Evolutionary conservation across 2,329 filamentous ascomycete genomes (phyloP).

Genomic region (Colletotrichum lupini): DNA sequence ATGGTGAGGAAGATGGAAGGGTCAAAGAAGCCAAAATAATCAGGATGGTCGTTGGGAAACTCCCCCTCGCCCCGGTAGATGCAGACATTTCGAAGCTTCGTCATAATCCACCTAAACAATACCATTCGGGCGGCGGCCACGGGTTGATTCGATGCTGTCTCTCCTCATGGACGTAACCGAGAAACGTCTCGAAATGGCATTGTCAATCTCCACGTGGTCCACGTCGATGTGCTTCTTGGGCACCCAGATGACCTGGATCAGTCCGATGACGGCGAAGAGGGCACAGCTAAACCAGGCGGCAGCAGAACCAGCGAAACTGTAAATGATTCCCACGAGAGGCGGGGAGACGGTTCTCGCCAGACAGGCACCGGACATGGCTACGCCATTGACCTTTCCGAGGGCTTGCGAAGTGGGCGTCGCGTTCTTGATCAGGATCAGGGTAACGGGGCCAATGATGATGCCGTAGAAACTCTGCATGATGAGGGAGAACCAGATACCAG

Average conservation of each 20-base stretch:
- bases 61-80: neutral
- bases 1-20: neutral
- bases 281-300: constrained; percentile 54
- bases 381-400: constrained; percentile 77
- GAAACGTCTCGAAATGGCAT: constrained; percentile 18
- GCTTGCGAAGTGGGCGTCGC: constrained; percentile 71
- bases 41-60: neutral
- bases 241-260: constrained; percentile 33
- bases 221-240: constrained; percentile 38
- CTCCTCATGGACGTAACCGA: constrained; percentile 24
- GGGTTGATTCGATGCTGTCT: constrained; percentile 17
- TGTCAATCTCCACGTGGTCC: constrained; percentile 35
- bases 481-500: constrained; percentile 74
- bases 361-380: constrained; percentile 78
- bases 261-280: constrained; percentile 21
- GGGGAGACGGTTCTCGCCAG: constrained; percentile 77
- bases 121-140: constrained; percentile 14
- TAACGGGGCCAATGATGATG: constrained; percentile 75
- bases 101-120: neutral
- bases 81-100: neutral
- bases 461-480: constrained; percentile 74
- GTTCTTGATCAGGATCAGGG: constrained; percentile 79
- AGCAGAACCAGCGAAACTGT: constrained; percentile 66
- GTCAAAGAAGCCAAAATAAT: neutral
- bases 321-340: constrained; percentile 75